Base-by-base conservation (phyloP, 495 filamentous ascomycete genomes). In the Aspergillus panamensis region DNA sequence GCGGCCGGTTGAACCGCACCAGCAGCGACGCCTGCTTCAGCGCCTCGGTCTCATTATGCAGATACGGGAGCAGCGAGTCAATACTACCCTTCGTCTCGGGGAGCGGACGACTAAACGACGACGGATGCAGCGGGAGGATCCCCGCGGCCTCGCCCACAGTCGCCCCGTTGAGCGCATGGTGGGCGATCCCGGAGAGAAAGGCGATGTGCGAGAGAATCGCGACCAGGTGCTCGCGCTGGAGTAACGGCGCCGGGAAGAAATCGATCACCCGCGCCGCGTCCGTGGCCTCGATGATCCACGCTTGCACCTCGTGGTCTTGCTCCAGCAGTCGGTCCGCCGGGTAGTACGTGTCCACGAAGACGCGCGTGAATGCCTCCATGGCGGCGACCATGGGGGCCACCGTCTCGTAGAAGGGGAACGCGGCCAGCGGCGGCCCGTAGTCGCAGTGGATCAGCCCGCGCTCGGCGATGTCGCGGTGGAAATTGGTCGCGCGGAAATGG, bases 31-130 rank as follows among this genome's bases (percentile, higher is more conserved):
- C 51, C 17, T 53, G 51, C 14, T 53, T 53, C 3, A 53, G 17
- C 4, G 51, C 51, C 35, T 53, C 51, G 13, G 51, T 53, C 13
- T 53, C 51, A 14, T 53, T 53, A 25, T 53, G 51, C n/a, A 53
- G 9, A 20, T 40, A 53, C 2, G 51, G 51, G 12, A 53, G 35
- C 4, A 53, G 51, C 12, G 51, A 53, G 12, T 10, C n/a, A 1
- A 53, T 53, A 8, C 35, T 44, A 12, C 51, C 51, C 8, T 53
- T 53, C 0, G 51, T 42, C 12, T 40, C 35, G 4, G 51, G 51
- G 0, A 53, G 51, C 1, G 51, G 51, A 4, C 8, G 51, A 33
- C 17, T 53, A 4, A 53, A 53, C 6, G 51, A 53, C 1, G 51
- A 53, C 8, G 51, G 51, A 30, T 53, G 51, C n/a, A 53, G 31